These are phyloP conservation scores for Knoxdaviesia proteae DNA, from an alignment of 2,329 filamentous ascomycete species.

Conservation along the genomic window DNA sequence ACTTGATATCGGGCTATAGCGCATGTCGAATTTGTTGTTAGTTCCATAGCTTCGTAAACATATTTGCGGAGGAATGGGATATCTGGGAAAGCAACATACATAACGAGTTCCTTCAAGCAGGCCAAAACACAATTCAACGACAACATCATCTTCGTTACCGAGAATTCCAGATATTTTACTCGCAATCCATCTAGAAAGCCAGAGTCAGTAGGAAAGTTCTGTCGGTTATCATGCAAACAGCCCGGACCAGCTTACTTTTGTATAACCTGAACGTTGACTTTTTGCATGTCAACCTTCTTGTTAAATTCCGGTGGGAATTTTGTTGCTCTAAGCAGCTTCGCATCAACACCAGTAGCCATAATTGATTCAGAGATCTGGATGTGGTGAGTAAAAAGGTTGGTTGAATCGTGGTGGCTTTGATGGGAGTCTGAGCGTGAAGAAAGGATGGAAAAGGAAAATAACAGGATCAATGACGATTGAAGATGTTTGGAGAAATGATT, in stretches of 20 bases:
- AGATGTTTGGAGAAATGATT: too few relatives aligned
- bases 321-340: conserved; percentile 73
- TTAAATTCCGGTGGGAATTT: conserved; percentile 90
- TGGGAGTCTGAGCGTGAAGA: too few relatives aligned
- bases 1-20: conserved; percentile 76
- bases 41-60: not conserved
- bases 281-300: conserved; percentile 89
- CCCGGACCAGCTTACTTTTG: conserved; percentile 50
- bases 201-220: conserved; percentile 1
- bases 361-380: conserved; percentile 6
- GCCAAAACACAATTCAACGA: conserved; percentile 64
- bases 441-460: too few relatives aligned
- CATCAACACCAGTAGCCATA: conserved; percentile 73
- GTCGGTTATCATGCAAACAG: not conserved
- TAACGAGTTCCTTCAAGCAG: conserved; percentile 53
- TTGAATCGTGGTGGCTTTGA: too few relatives aligned
- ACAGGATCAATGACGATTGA: too few relatives aligned
- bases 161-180: conserved; percentile 71
- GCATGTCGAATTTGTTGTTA: not conserved
- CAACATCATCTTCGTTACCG: conserved; percentile 85
- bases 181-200: conserved; percentile 61
- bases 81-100: conserved; percentile 28
- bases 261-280: conserved; percentile 94
- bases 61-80: not conserved
- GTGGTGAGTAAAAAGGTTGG: too few relatives aligned